Evolutionary conservation across 2,329 filamentous ascomycete species (phyloP), one percentile per base, ranked within the genome.

Genomic region (Elsinoe batatas): DNA sequence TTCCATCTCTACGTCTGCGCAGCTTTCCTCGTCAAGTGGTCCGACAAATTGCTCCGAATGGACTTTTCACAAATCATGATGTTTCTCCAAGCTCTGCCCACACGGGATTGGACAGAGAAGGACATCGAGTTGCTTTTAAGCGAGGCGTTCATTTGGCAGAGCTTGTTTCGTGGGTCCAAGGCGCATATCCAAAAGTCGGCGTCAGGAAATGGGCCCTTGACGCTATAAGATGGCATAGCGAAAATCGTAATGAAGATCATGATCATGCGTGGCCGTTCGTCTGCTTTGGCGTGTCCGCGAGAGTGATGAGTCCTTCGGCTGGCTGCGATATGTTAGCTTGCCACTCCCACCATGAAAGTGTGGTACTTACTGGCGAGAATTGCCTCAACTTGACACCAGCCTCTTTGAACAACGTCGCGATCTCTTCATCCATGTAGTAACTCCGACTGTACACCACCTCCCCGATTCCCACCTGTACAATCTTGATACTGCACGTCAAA

Each of bases 11-110:
- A 98, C 68, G 93, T 98, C 37, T 98, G 94, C 70, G 93, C 93
- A 20, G 93, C 93, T 4, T 97, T 98, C 68, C 77, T 98, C 22
- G 93, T 97, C 54, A 98, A 98, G 71, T 98, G 94, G 94, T 95
- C 91, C 5, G 86, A 93, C 62, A 89, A 94, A 68, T 79, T 98
- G 44, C 80, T 91, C 59, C 93, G 90, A 70, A 97, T 97, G 91
- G 93, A 98, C 69, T 97, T 97, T 62, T 82, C 97, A 74, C 91
- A 96, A 70, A 85, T 95, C 58, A 96, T 98, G 91, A 98, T 98
- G 91, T 98, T 98, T 68, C 75, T 98, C 55, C 93, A 98, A 72
- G 88, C 89, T 43, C 75, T 98, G 57, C 93, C 94, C 2, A 98
- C 94, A 5, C 85, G 87, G 63, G 81, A 85, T 55, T 98, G 93